phyloP scores from a whole-genome alignment of 2,329 filamentous ascomycete genomes.

The Cercospora zeae-maydis region DNA sequence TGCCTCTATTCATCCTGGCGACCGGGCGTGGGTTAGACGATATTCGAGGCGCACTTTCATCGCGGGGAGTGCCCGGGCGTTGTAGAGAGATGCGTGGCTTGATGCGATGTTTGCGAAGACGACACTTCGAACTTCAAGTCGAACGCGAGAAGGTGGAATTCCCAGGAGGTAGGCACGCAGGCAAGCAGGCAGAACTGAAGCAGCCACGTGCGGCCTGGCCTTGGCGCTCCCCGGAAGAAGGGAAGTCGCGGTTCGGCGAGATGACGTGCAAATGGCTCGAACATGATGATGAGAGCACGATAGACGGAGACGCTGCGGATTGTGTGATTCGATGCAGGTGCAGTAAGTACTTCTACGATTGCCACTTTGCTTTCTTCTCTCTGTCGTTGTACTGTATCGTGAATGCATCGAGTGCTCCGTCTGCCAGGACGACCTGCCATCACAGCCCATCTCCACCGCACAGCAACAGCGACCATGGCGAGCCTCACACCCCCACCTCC shows the following conservation, averaged over 20 bases:
- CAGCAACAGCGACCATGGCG: constrained; percentile 43
- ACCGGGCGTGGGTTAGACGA: background rate
- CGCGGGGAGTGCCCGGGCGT: background rate
- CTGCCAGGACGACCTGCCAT: constrained; percentile 18
- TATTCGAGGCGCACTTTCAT: background rate
- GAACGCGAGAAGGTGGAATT: background rate
- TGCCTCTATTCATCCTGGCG: constrained; percentile 39
- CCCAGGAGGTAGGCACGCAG: no score
- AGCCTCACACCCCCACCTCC: constrained; percentile 39
- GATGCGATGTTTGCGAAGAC: no score
- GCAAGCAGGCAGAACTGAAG: no score
- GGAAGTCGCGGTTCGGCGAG: no score
- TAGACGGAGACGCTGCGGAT: background rate
- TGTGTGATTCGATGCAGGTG: background rate
- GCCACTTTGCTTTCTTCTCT: constrained; percentile 2
- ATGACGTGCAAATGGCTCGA: background rate
- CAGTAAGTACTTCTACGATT: background rate
- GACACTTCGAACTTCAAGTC: background rate
- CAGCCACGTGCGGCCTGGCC: background rate
- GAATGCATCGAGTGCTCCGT: constrained; percentile 22
- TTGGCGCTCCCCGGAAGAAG: no score
- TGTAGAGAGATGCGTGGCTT: background rate
- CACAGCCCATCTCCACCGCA: constrained; percentile 26
- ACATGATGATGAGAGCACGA: background rate
- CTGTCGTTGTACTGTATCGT: background rate